Conservation (phyloP, 495 filamentous ascomycete genomes). For the Trichoderma parareesei region DNA sequence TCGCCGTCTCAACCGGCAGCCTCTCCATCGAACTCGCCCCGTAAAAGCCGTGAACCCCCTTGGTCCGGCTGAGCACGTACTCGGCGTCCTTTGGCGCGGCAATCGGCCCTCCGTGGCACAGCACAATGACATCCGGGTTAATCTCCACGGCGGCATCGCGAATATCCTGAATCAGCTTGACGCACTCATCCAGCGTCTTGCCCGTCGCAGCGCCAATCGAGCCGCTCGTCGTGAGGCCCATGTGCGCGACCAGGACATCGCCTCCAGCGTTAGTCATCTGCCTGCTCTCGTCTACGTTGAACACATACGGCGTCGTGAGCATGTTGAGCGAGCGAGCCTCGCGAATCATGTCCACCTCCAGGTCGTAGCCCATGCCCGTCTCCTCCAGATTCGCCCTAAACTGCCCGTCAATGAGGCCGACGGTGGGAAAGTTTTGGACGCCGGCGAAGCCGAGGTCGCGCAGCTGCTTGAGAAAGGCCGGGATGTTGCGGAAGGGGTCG, state of each 20-base stretch:
- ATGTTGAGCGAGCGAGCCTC: conserved; percentile 48
- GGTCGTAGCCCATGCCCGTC: conserved; percentile 58
- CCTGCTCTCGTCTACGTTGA: conserved; percentile 48
- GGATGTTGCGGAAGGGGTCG: conserved; percentile 55
- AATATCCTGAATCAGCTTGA: conserved; percentile 51
- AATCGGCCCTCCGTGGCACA: conserved; percentile 65
- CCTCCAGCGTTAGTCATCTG: conserved; percentile 56
- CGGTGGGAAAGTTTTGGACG: conserved; percentile 67
- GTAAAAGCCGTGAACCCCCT: conserved; percentile 61
- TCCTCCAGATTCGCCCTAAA: conserved; percentile 61
- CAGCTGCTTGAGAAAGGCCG: conserved; percentile 48
- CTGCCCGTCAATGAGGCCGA: conserved; percentile 59
- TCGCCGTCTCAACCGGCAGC: conserved; percentile 59
- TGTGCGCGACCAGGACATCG: conserved; percentile 61
- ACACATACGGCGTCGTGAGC: conserved; percentile 63
- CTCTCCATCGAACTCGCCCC: conserved; percentile 66
- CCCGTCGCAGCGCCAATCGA: conserved; percentile 53
- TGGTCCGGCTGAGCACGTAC: conserved; percentile 50
- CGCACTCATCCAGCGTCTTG: conserved; percentile 54
- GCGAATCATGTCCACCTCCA: conserved; percentile 57
- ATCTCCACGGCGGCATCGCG: conserved; percentile 48
- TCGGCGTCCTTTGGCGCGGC: conserved; percentile 53
- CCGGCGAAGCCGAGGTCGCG: conserved; percentile 54
- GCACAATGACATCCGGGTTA: conserved; percentile 50
- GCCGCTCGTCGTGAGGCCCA: conserved; percentile 58